Evolutionary conservation across 2,329 filamentous ascomycete species (phyloP), one percentile per base, ranked within the genome.

Genomic region (Tothia fuscella): DNA sequence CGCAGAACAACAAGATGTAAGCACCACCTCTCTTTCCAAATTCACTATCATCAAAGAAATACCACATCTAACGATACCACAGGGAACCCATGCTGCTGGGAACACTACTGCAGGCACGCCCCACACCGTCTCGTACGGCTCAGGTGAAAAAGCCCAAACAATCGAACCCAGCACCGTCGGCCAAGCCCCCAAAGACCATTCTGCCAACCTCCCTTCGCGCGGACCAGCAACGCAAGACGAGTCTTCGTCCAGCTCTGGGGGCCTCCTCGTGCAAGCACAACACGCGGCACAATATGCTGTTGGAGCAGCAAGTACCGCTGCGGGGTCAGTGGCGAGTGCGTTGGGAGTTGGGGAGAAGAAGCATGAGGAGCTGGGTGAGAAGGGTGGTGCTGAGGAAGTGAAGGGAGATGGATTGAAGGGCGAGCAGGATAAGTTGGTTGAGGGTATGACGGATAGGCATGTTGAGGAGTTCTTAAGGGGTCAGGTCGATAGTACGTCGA

Each of bases 131-230:
- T 53, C 62, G 40, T 61, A 67, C 44, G 62, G 61, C 12, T 51
- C 63, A 45, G 64, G 66, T 38, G 64, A 66, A 43, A 63, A 62
- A 49, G 63, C 62, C 12, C 54, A 56, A 6, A 60, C 65, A 5
- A 66, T 69, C 58, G 67, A 70, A 47, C 63, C 67, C 12, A 51
- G 52, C 39, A 70, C 66, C 9, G 58, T 70, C 20, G 65, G 66
- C 3, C 67, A 70, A 49, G 66, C 65, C 37, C 62, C 64, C 6
- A 70, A 70, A 50, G 64, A 68, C 37, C 60, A 62, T 25, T 56
- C 61, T 1, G 50, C 63, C 3, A 52, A 54, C 38, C 49, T 33
- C 19, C 24, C 17, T 24, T n/a, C n/a, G n/a, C n/a, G n/a, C n/a
- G n/a, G 9, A 5, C 21, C 44, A 6, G 52, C 53, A 7, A 52